Conservation (phyloP, 2,329 filamentous ascomycete species). For the Beauveria pseudobassiana region DNA sequence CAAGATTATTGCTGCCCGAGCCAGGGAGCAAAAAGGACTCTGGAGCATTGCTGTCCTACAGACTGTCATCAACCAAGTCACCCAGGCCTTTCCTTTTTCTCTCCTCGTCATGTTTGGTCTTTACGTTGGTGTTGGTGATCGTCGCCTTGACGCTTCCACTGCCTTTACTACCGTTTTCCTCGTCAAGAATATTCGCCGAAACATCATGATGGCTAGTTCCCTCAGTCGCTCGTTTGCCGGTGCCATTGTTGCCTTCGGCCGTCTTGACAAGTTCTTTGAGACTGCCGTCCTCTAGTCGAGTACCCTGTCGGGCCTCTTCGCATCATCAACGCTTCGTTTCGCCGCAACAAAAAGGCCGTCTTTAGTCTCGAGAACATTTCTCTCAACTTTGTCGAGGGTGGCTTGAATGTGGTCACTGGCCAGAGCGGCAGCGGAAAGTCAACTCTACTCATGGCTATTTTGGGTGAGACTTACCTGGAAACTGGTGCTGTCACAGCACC, state of each 20-base stretch:
- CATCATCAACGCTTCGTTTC: conserved; percentile 39
- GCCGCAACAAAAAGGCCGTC: conserved; percentile 40
- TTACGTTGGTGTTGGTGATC: conserved; percentile 39
- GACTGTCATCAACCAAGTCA: conserved; percentile 39
- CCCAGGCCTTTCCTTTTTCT: conserved; percentile 44
- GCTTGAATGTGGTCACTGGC: conserved; percentile 47
- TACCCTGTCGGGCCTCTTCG: conserved; percentile 43
- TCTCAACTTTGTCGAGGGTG: conserved; percentile 44
- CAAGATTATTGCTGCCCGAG: conserved; percentile 42
- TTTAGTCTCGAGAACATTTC: conserved; percentile 42
- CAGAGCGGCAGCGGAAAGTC: conserved; percentile 51
- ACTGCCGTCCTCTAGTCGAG: conserved; percentile 38
- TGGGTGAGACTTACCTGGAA: conserved; percentile 47
- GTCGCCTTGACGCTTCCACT: conserved; percentile 45
- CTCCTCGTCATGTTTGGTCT: conserved; percentile 47
- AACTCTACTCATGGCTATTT: conserved; percentile 44
- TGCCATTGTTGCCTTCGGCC: conserved; percentile 36
- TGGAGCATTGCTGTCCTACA: conserved; percentile 45
- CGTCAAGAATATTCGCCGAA: conserved; percentile 44
- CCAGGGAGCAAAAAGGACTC: conserved; percentile 44
- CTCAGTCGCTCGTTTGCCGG: conserved; percentile 30
- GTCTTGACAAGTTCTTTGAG: conserved; percentile 47
- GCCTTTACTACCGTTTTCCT: conserved; percentile 51
- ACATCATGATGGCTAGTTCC: conserved; percentile 42
- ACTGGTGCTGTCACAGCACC: conserved; percentile 40